Conservation (phyloP, 2,329 filamentous ascomycete genomes). For the Calonectria multiphialidica region DNA sequence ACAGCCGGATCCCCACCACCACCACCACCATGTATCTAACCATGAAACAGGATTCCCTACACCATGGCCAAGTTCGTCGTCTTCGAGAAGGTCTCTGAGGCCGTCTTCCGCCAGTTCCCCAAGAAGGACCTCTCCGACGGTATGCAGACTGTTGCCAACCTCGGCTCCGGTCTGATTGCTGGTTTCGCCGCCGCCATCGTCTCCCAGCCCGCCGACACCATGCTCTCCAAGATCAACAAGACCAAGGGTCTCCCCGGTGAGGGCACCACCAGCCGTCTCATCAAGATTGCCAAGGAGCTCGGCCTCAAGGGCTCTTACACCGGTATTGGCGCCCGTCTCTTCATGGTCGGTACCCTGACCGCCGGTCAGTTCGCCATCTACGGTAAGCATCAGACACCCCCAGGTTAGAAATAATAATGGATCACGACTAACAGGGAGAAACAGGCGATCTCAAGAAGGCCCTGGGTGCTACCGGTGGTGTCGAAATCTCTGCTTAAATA, state of each 20-base stretch:
- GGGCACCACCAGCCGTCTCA: constrained; percentile 81
- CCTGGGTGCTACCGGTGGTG: constrained; percentile 79
- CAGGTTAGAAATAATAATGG: background rate
- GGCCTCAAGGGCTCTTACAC: constrained; percentile 82
- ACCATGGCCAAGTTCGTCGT: constrained; percentile 97
- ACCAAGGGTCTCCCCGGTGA: constrained; percentile 89
- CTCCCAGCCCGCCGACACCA: constrained; percentile 92
- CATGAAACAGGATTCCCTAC: constrained; percentile 78
- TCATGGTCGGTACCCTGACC: constrained; percentile 77
- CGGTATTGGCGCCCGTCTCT: constrained; percentile 81
- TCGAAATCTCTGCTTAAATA: constrained; percentile 69
- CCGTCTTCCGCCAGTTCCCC: constrained; percentile 76
- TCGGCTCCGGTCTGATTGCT: constrained; percentile 66
- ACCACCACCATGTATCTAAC: constrained; percentile 30
- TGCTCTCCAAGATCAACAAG: constrained; percentile 98
- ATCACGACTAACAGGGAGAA: background rate
- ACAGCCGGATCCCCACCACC: too few relatives aligned
- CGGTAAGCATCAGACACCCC: constrained; percentile 55
- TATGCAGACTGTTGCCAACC: constrained; percentile 84
- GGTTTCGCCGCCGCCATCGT: constrained; percentile 89
- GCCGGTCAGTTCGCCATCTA: constrained; percentile 92
- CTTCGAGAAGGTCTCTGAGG: constrained; percentile 88
- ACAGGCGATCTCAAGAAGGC: constrained; percentile 71
- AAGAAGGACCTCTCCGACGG: constrained; percentile 77
- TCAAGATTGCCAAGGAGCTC: constrained; percentile 92